Evolutionary conservation across 768 basidiomycete species (phyloP), one percentile per base, ranked within the genome.

Genomic region (Phanerochaete carnosa): DNA sequence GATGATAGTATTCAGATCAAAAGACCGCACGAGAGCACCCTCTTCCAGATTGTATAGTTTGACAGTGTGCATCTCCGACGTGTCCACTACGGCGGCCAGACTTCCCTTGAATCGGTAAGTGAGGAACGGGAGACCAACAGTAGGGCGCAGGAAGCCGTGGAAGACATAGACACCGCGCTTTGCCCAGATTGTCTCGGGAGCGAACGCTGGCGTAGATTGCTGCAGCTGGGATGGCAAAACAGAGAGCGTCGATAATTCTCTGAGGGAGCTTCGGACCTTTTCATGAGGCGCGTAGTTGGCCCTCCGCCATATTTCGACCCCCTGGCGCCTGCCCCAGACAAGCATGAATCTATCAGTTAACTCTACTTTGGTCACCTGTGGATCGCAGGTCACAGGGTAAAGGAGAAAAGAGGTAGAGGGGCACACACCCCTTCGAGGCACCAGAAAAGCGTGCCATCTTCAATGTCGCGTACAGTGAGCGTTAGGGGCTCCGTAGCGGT

Each of bases 231-330:
- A 57, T 22, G 46, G 49, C 6, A 58, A 60, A 8, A 55, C 45
- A 2, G 68, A 64, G 26, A 62, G 46, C 6, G 58, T 45, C 5
- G 63, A 59, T 2, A 60, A 62, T 1, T 45, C 45, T 1, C 13
- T 2, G 8, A 69, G 33, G 0, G 68, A 64, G 3, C 63, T 64
- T n/a, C 35, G 29, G 32, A 9, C 25, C 47, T 23, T 16, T 35
- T 39, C 1, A 22, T 22, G 23, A 7, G 12, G 9, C 12, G 54
- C 60, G 45, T 66, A 64, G 1, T 57, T 19, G 7, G 59, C 54
- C n/a, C 64, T 62, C 26, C 61, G 54, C 68, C 68, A 69, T 7
- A 69, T 60, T 45, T 69, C 68, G 33, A 69, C 25, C 0, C 66
- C 68, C 16, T 59, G 57, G 8, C 61, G 37, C 35, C 62, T 64